These are phyloP conservation scores for Pouteria glomerata DNA, from an alignment of 148 eudicot species.

Conservation along the genomic window DNA sequence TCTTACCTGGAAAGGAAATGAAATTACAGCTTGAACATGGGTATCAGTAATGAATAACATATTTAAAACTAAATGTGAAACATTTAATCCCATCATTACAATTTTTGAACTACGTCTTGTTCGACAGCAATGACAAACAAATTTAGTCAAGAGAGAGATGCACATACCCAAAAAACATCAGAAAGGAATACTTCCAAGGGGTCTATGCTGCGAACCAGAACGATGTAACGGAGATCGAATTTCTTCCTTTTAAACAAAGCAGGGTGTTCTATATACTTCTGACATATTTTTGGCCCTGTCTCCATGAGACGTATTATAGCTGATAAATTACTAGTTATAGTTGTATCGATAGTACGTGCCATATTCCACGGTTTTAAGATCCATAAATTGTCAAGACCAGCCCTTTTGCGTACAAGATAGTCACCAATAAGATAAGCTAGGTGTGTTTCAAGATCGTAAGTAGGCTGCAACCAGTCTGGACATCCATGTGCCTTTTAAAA, in stretches of 20 bases:
- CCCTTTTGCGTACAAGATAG: slow-evolving; percentile 59
- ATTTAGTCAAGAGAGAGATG: neutral
- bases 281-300: slow-evolving; percentile 97
- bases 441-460: slow-evolving; percentile 89
- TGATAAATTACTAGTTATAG: slow-evolving; percentile 69
- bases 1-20: slow-evolving; percentile 56
- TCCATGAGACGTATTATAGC: slow-evolving; percentile 96
- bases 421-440: slow-evolving; percentile 84
- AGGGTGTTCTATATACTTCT: slow-evolving; percentile 92
- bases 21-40: slow-evolving; percentile 4
- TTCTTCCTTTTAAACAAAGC: slow-evolving; percentile 82
- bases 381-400: slow-evolving; percentile 78
- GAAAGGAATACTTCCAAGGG: slow-evolving; percentile 83
- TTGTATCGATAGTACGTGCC: slow-evolving; percentile 97
- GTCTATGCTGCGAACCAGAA: slow-evolving; percentile 79
- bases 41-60: neutral
- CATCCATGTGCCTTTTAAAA: slow-evolving; percentile 72
- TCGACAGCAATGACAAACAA: neutral
- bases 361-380: slow-evolving; percentile 98
- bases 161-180: slow-evolving; percentile 83
- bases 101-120: neutral
- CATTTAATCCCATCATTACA: neutral
- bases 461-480: slow-evolving; percentile 84
- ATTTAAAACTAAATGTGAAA: neutral
- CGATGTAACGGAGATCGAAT: slow-evolving; percentile 89